Base-by-base conservation (phyloP, 495 filamentous ascomycete genomes). In the Friedmanniomyces simplex region DNA sequence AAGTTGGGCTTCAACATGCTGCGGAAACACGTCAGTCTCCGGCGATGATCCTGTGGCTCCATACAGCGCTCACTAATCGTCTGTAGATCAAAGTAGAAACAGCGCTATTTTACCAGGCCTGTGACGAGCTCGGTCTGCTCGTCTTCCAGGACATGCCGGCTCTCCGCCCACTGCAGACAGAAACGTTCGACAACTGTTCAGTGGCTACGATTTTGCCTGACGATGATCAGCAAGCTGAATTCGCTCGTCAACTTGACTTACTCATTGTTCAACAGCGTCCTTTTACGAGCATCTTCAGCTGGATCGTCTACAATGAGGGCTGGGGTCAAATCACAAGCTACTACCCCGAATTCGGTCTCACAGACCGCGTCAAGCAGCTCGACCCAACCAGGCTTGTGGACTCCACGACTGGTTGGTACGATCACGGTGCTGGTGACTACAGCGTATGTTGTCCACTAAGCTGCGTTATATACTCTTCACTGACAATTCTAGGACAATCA, bases 141-240 rank as follows among this genome's bases (percentile, higher is more conserved):
- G 72, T 87, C 20, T 78, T 85, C 54, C 83, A 86, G 61, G 83
- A 87, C 59, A 86, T 86, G 83, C 82, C 82, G 0, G 74, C 82
- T 0, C 70, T 83, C 64, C 72, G 72, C 1, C 73, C 71, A 1
- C 26, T 65, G 46, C 52, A 64, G 41, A 11, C 21, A 3, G 3
- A 36, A 26, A 57, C 51, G 14, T 25, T 61, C 11, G 14, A 3
- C 21, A 57, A 64, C 45, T 64, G 61, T 49, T 57, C 61, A 4
- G 48, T 41, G 6, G 52, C 59, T 25, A 61, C 71, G 34, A 59
- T 67, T 20, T 52, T 73, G 12, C 79, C 77, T 0, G 67, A 80
- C 53, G 67, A 66, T 6, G 67, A 57, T 0, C 75, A 82, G 50
- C 81, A 85, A 57, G 66, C 59, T 1, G 83, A 87, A 54, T 87